Conservation (phyloP, 2,329 filamentous ascomycete genomes). For the Penicillium brevicompactum region DNA sequence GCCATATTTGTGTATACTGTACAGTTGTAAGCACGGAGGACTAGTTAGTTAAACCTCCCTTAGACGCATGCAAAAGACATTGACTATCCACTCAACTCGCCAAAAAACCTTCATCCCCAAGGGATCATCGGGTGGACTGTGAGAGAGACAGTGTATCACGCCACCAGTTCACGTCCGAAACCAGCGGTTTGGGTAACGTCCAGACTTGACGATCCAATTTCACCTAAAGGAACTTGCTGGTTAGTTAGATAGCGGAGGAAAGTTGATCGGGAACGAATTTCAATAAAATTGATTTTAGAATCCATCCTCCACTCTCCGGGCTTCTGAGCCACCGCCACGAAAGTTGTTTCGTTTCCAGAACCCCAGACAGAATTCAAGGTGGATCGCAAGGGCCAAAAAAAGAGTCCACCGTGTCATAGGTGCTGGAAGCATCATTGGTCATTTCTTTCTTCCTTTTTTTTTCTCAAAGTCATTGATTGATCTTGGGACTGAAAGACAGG, state of each 20-base stretch:
- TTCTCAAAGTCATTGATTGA: not conserved
- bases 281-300: not conserved
- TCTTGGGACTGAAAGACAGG: not conserved
- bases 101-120: not conserved
- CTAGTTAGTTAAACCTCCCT: not conserved
- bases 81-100: not conserved
- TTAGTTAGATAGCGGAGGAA: not conserved
- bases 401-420: constrained; percentile 5
- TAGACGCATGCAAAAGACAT: constrained; percentile 8
- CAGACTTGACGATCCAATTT: constrained; percentile 4
- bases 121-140: constrained; percentile 7
- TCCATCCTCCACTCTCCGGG: constrained; percentile 10
- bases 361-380: constrained; percentile 23
- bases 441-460: not conserved
- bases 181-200: constrained; percentile 7
- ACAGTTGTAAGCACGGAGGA: not conserved
- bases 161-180: constrained; percentile 15
- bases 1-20: not conserved
- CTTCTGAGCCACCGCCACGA: constrained; percentile 29
- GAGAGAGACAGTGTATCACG: constrained; percentile 13
- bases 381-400: not conserved
- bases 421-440: not conserved
- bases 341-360: constrained; percentile 26
- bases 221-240: not conserved
- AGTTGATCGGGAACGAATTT: constrained; percentile 1